Evolutionary conservation across 768 basidiomycete species (phyloP).

Genomic region (Pleurotus djamor): DNA sequence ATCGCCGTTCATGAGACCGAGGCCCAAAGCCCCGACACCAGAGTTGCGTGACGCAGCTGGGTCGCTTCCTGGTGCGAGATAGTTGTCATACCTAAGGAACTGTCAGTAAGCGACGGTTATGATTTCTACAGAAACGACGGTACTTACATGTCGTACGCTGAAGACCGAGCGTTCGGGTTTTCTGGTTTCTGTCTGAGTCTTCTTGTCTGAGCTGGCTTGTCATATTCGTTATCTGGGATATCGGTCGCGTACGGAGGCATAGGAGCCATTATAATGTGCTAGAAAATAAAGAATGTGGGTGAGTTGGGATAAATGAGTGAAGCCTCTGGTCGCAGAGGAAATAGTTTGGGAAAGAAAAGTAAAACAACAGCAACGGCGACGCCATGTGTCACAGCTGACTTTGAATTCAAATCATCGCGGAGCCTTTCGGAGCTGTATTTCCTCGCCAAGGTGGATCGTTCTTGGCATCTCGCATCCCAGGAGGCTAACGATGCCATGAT

Average conservation of each 20-base stretch:
- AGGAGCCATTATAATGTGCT: constrained; percentile 30
- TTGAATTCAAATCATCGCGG: no score
- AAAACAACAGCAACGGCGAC: background rate
- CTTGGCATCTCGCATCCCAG: no score
- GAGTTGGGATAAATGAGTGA: constrained; percentile 12
- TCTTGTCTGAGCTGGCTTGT: constrained; percentile 38
- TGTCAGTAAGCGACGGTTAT: background rate
- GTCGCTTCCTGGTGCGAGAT: constrained; percentile 33
- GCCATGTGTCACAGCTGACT: background rate
- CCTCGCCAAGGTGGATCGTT: no score
- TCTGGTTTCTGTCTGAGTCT: constrained; percentile 43
- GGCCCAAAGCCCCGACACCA: constrained; percentile 51
- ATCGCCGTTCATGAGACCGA: constrained; percentile 41
- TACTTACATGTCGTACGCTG: constrained; percentile 70
- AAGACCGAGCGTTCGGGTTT: constrained; percentile 54
- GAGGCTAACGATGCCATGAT: background rate
- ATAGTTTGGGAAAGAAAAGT: constrained; percentile 3
- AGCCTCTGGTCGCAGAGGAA: constrained; percentile 6
- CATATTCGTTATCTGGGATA: constrained; percentile 61
- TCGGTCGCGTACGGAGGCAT: constrained; percentile 70
- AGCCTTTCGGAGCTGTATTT: no score
- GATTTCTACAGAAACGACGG: constrained; percentile 1
- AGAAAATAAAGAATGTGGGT: constrained; percentile 15
- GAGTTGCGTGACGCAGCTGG: constrained; percentile 40
- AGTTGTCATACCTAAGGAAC: constrained; percentile 59